phyloP scores from a whole-genome alignment of 2,329 filamentous ascomycete genomes.

The Venturia effusa region DNA sequence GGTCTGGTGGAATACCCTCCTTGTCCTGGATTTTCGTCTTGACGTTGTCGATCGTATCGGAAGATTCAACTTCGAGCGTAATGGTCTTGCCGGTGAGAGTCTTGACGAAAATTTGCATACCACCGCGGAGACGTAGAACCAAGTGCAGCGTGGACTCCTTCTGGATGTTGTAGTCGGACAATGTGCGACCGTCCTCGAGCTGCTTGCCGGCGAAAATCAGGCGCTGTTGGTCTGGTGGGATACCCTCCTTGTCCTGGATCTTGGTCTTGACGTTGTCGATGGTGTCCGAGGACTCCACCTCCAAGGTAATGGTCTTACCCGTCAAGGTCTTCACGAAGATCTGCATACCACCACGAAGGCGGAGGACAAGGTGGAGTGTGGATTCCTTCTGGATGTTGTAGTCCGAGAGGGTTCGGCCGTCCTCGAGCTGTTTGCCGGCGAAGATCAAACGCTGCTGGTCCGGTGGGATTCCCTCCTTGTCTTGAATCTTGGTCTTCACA shows the following conservation, averaged over 20 bases:
- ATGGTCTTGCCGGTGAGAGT: conserved; percentile 54
- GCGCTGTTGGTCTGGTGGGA: conserved; percentile 47
- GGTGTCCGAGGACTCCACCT: conserved; percentile 29
- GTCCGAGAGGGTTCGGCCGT: conserved; percentile 80
- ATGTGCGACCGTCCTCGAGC: conserved; percentile 45
- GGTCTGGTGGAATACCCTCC: conserved; percentile 67
- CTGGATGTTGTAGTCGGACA: conserved; percentile 76
- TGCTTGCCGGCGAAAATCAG: conserved; percentile 49
- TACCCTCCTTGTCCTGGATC: conserved; percentile 50
- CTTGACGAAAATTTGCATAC: conserved; percentile 54
- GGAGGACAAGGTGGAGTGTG: conserved; percentile 65
- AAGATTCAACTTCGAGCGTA: conserved; percentile 56
- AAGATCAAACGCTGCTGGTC: conserved; percentile 97
- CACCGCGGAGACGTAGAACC: conserved; percentile 61
- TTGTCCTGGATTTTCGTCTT: conserved; percentile 98
- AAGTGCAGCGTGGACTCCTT: conserved; percentile 68
- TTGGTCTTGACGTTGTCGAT: conserved; percentile 31
- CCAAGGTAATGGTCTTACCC: conserved; percentile 43
- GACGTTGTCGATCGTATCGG: conserved; percentile 90
- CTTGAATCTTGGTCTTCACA: conserved; percentile 93
- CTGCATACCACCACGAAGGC: conserved; percentile 53
- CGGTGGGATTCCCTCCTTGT: conserved; percentile 94
- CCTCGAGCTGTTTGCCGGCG: conserved; percentile 92
- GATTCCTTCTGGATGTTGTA: conserved; percentile 90
- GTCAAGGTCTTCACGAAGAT: conserved; percentile 57